Base-by-base conservation (phyloP, 176 grass and related monocot genomes). In the Paspalum vaginatum region DNA sequence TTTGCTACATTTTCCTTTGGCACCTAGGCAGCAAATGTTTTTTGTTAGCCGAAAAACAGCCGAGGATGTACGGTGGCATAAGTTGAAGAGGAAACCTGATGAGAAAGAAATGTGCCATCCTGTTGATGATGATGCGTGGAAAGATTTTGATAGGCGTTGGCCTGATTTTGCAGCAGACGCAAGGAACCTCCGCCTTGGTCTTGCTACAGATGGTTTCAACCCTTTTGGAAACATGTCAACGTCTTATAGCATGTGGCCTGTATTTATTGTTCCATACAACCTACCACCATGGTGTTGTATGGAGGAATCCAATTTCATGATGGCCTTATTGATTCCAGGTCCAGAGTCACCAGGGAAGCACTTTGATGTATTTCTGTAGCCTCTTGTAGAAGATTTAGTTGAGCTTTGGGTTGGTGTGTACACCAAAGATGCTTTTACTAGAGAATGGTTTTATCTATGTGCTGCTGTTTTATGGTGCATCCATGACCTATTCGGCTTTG, bases 271-370 rank as follows among this genome's bases (percentile, higher is more conserved):
- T 15, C 73, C 64, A 40, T 79, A 79, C 48, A 79, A 86, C 17
- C 25, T 86, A 8, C 41, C 83, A 20, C 75, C 50, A 5, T 79
- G 83, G 75, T 4, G 43, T 10, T 79, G 75, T n/a, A 79, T 86
- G 75, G 70, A 70, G 7, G 21, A 79, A 64, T 58, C n/a, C 0
- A 49, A 50, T 15, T 86, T 71, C 14, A 39, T 64, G 61, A 64
- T 64, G 61, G 2, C 32, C 32, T 32, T 64, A 16, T 15, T 39
- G 27, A 86, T 79, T 70, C 75, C 48, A 4, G 46, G 61, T 32
- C 73, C 52, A 20, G 17, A 7, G 7, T 54, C 52, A 20, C 52
- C 18, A 7, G 17, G 52, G 17, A 54, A 54, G 52, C 17, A 16
- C 17, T 54, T 53, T 53, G 50, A 53, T 53, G 50, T 53, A 18